Evolutionary conservation across 768 basidiomycete genomes (phyloP), one percentile per base, ranked within the genome.

Genomic region (Termitomyces sp.): DNA sequence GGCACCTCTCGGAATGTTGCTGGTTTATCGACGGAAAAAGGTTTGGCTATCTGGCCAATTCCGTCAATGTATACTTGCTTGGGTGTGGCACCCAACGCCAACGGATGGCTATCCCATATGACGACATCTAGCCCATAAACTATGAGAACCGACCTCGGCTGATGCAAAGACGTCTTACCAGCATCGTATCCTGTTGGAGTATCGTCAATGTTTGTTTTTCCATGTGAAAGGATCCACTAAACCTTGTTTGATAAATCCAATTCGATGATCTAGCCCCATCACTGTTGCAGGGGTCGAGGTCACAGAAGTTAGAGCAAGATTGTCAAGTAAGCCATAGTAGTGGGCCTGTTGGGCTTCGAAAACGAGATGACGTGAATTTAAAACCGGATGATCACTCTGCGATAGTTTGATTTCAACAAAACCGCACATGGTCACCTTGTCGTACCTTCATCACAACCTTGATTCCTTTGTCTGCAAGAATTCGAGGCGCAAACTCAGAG

Each of bases 61-160:
- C 94, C 94, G 62, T 97, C 94, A 56, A 96, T 89, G 70, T 84
- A 92, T 17, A 93, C 90, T 70, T 95, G 90, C 34, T 77, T 74
- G 5, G 92, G 93, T 0, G 90, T 87, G 14, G 92, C 90, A 2
- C 90, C 90, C 11, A 95, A 70, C 0, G 86, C 80, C 17, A 96
- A 74, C 0, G 93, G 93, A 70, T 94, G 92, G 42, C 83, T 85
- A 60, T 90, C 88, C 87, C 88, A 90, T 1, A 93, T 72, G 32
- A 93, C 84, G 32, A 93, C 54, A 70, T 94, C 89, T 87, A n/a
- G 30, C 2, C 24, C 44, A 37, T 15, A 38, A 19, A 30, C 1
- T 34, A 17, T 53, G 38, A 58, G 34, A n/a, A 32, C 54, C 46
- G 4, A 47, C 14, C 35, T 10, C 38, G 12, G 47, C 2, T 11